Evolutionary conservation across 371 early-diverging fungal genomes (phyloP), one percentile per base, ranked within the genome.

Genomic region (Mortierella sp.): DNA sequence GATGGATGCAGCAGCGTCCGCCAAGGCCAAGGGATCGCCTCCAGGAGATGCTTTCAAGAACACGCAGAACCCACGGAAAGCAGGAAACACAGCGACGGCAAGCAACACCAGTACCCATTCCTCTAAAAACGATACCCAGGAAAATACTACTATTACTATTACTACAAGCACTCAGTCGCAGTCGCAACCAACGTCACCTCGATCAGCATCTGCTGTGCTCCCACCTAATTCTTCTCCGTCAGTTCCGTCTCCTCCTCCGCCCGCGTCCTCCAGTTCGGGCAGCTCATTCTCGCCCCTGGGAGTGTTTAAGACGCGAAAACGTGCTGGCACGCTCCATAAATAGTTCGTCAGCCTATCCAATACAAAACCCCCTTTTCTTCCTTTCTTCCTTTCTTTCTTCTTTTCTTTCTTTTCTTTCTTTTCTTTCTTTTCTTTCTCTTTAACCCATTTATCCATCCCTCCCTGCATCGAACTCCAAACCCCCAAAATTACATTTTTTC

Each of bases 301-400:
- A 11, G 83, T 83, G 12, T 83, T 83, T 65, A 79, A 79, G 51
- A 71, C 83, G 32, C 83, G 83, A 60, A 83, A 76, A 77, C 63
- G 83, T 51, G 83, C 83, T 10, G 79, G 79, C 2, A 83, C 83
- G 16, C 49, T 83, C n/a, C 71, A 79, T 32, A 79, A 83, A 46
- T 79, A 76, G 51, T n/a, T 46, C 16, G 49, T 27, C 29, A 29
- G 51, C 70, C 43, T 21, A 44, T 43, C 27, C 16, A 32, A 71
- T 38, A 48, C 14, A 65, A 32, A 32, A 7, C 63, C 32, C 32
- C 29, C 46, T 54, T 18, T 70, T 60, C 12, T 29, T 56, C 11
- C n/a, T 8, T 21, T 75, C 14, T 29, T n/a, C 38, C 21, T 58
- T 29, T 44, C 68, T 54, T 29, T 44, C n/a, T n/a, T n/a, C n/a